Base-by-base conservation (phyloP, 164 flowering plant species). In the Warburgia ugandensis region DNA sequence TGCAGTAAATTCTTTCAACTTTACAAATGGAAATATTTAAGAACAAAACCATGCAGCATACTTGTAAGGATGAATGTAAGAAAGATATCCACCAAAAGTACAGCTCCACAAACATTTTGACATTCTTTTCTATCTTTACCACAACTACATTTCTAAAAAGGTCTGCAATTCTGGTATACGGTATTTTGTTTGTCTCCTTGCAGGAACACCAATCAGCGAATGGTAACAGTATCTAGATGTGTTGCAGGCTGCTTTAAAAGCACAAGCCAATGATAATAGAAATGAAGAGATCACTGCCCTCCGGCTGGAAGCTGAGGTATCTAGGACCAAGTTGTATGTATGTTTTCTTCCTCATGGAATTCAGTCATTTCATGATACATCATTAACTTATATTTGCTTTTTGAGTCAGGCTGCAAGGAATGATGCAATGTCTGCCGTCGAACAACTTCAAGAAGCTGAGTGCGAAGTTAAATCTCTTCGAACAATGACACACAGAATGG, bases 161-260 rank as follows among this genome's bases (percentile, higher is more conserved):
- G n/a, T n/a, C n/a, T n/a, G n/a, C n/a, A n/a, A n/a, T n/a, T n/a
- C 4, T 39, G 13, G 13, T 16, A 13, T 14, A 14, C 43, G 13
- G 2, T 16, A 13, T 5, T 20, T 13, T n/a, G n/a, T n/a, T n/a
- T n/a, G n/a, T n/a, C n/a, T n/a, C n/a, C n/a, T n/a, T n/a, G n/a
- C n/a, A n/a, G n/a, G n/a, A n/a, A n/a, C n/a, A n/a, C n/a, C n/a
- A n/a, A n/a, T n/a, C n/a, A n/a, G n/a, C n/a, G n/a, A n/a, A n/a
- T 37, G 14, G 16, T 3, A 14, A 14, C 5, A 4, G 7, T 31
- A 10, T 19, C 12, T 39, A 21, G 4, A 1, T 31, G 25, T 23
- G 14, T 49, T 55, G 48, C 73, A 91, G 97, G 89, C 86, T 73
- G 91, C 89, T 65, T 51, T 83, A 33, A 84, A 74, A 76, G 77